These are phyloP conservation scores for Amanita brunnescens DNA, from an alignment of 768 basidiomycete species.

Conservation along the genomic window DNA sequence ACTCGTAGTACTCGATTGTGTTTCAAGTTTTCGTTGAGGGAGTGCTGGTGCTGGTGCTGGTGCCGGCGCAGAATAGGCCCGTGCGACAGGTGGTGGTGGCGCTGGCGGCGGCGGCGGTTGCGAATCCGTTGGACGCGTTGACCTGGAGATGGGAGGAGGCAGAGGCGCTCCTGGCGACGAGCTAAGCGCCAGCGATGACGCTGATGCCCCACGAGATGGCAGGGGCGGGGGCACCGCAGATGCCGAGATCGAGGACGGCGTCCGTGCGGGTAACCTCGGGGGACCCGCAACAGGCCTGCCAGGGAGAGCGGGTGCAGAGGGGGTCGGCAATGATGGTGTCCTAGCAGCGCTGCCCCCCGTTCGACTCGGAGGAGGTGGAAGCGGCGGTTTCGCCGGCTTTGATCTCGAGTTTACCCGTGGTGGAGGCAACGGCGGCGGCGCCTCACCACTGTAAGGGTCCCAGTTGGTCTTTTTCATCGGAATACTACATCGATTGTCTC, in stretches of 20 bases:
- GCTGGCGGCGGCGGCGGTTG: constrained; percentile 2
- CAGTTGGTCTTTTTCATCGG: constrained; percentile 56
- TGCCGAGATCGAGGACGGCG: constrained; percentile 10
- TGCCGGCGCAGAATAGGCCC: background rate
- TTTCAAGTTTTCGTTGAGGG: background rate
- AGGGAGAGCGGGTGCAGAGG: background rate
- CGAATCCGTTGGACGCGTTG: constrained; percentile 19
- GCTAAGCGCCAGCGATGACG: constrained; percentile 11
- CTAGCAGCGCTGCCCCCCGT: constrained; percentile 11
- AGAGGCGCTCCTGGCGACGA: constrained; percentile 18
- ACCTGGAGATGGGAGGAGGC: constrained; percentile 22
- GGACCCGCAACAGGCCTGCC: background rate
- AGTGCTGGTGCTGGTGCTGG: background rate
- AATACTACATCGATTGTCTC: constrained; percentile 26
- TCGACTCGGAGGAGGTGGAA: constrained; percentile 30
- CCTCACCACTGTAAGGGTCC: constrained; percentile 50
- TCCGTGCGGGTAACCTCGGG: constrained; percentile 5
- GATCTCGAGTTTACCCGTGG: constrained; percentile 25
- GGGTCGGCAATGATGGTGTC: background rate
- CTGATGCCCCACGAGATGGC: constrained; percentile 12
- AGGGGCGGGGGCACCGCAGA: constrained; percentile 15
- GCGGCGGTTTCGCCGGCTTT: constrained; percentile 20
- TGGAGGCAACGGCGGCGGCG: constrained; percentile 42
- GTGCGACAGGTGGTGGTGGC: constrained; percentile 3
- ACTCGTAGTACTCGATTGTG: background rate